Evolutionary conservation across 179 eudicot species (phyloP).

Genomic region (Amaranthus tricolor): DNA sequence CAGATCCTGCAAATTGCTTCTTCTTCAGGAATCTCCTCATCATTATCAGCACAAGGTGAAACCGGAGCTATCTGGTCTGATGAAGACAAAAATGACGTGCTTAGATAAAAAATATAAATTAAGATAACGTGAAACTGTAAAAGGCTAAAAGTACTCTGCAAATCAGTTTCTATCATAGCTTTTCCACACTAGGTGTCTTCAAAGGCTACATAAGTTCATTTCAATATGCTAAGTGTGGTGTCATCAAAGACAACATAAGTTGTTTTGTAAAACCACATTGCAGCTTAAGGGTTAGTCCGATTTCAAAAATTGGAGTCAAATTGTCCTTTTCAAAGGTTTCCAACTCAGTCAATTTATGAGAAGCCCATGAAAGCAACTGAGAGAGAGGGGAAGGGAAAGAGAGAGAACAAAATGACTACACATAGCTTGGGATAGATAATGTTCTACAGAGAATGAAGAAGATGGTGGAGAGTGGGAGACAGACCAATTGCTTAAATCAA

Average conservation of each 20-base stretch:
- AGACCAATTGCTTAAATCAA: too few relatives aligned
- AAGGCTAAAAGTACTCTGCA: neutral
- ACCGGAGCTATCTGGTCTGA: constrained; percentile 52
- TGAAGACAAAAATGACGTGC: constrained; percentile 4
- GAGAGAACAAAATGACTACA: too few relatives aligned
- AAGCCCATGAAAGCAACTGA: too few relatives aligned
- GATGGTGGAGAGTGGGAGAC: too few relatives aligned
- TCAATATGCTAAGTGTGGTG: too few relatives aligned
- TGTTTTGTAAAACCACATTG: neutral
- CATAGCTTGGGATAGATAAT: too few relatives aligned
- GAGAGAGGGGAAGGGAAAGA: too few relatives aligned
- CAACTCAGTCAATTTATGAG: too few relatives aligned
- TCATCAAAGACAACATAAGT: neutral
- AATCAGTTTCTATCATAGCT: neutral
- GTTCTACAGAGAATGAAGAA: too few relatives aligned
- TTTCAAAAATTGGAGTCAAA: neutral
- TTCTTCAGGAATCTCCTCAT: constrained; percentile 87
- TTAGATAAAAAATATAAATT: neutral
- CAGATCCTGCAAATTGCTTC: constrained; percentile 94
- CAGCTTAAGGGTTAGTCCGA: too few relatives aligned
- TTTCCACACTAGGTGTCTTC: too few relatives aligned
- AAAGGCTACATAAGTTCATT: neutral
- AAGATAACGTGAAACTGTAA: neutral
- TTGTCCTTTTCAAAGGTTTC: too few relatives aligned
- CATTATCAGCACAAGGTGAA: constrained; percentile 46